A percentile compares a stretch with the other conserved stretches of the same genome.
These are phyloP conservation scores for Curvularia verruculosa DNA, from an alignment of 2,329 filamentous ascomycete species.

Conservation along the genomic window DNA sequence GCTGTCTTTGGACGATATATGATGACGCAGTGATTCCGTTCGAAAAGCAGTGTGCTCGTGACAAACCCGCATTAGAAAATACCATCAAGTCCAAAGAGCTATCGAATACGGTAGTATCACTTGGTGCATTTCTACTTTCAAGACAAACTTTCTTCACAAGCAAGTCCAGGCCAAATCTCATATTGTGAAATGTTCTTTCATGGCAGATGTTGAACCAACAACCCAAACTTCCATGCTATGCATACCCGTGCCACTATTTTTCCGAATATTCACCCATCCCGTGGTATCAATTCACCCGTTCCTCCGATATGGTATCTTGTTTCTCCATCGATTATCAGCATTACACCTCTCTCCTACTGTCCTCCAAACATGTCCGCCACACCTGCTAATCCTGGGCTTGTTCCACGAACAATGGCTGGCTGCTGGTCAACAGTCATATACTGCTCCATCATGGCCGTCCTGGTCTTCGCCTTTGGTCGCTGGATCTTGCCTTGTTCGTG, in stretches of 20 bases:
- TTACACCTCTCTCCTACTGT: background rate
- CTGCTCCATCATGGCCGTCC: slow-evolving; percentile 45
- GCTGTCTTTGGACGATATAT: background rate
- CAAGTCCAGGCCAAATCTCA: background rate
- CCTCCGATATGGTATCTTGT: background rate
- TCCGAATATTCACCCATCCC: background rate
- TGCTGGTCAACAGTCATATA: slow-evolving; percentile 53
- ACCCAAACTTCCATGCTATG: background rate
- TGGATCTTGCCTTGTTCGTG: slow-evolving; percentile 88
- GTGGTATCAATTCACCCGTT: background rate
- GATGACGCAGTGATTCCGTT: background rate
- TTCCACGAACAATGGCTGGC: slow-evolving; percentile 47
- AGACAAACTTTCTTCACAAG: background rate
- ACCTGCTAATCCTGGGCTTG: slow-evolving; percentile 50
- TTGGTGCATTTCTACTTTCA: background rate
- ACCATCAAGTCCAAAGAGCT: background rate
- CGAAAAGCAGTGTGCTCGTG: background rate
- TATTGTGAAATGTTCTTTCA: background rate
- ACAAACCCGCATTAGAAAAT: background rate
- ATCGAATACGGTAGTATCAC: background rate
- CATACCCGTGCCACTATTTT: background rate
- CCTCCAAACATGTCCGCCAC: slow-evolving; percentile 54
- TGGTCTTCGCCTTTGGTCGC: slow-evolving; percentile 42
- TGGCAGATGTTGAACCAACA: background rate
- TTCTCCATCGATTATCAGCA: background rate